These are phyloP conservation scores for Rhizodiscina lignyota DNA, from an alignment of 495 filamentous ascomycete species.

Conservation along the genomic window DNA sequence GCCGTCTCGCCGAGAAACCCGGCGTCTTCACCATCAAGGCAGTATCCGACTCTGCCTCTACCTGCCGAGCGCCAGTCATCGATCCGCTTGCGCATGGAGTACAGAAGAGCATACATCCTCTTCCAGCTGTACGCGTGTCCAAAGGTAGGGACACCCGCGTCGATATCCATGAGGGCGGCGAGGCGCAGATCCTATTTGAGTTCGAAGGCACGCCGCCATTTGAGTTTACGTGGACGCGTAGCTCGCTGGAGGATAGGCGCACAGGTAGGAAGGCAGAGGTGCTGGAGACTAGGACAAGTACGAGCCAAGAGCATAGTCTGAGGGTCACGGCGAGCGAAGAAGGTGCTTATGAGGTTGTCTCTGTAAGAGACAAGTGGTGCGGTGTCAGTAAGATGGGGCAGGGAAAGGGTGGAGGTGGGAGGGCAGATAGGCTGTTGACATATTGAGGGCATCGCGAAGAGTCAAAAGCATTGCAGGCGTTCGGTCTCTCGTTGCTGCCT, in stretches of 20 bases:
- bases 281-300: constrained; percentile 76
- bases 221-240: constrained; percentile 91
- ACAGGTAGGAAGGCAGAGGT: constrained; percentile 34
- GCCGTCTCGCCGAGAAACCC: constrained; percentile 76
- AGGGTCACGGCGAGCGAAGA: constrained; percentile 72
- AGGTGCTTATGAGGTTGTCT: constrained; percentile 91
- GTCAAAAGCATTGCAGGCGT: too few relatives aligned
- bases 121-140: constrained; percentile 79
- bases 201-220: constrained; percentile 94
- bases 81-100: constrained; percentile 71
- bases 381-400: constrained; percentile 53
- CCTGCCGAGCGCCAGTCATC: constrained; percentile 65
- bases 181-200: constrained; percentile 80
- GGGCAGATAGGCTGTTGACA: too few relatives aligned
- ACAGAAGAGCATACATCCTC: constrained; percentile 75
- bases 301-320: constrained; percentile 63
- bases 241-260: constrained; percentile 61
- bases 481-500: too few relatives aligned
- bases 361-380: constrained; percentile 85
- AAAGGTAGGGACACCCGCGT: constrained; percentile 60
- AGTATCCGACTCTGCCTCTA: constrained; percentile 63
- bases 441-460: too few relatives aligned
- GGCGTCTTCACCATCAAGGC: constrained; percentile 78
- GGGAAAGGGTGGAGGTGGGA: too few relatives aligned
- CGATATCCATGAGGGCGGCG: constrained; percentile 91